Percentiles rank a stretch among this genome's conserved stretches.
phyloP scores from a whole-genome alignment of 78 protist genomes.

The Monosiga brevicollis region DNA sequence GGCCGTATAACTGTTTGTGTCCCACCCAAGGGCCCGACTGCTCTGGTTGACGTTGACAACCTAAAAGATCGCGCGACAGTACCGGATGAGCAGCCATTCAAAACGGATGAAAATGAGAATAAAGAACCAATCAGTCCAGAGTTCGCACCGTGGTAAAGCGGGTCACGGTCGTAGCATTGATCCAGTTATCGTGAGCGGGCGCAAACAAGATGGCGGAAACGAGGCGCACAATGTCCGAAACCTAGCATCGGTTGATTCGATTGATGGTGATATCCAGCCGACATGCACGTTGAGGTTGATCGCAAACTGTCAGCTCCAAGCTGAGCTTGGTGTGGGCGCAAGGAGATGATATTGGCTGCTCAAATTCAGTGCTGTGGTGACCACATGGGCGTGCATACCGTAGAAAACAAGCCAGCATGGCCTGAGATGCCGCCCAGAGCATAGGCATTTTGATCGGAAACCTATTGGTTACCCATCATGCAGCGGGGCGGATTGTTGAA shows the following conservation, averaged over 20 bases:
- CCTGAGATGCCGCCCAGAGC: constrained; percentile 74
- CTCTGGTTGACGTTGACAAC: constrained; percentile 51
- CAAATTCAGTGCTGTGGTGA: too few relatives aligned
- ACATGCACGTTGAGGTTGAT: too few relatives aligned
- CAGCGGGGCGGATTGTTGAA: too few relatives aligned
- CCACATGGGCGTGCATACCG: too few relatives aligned
- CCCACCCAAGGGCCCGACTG: constrained; percentile 54
- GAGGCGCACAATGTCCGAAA: constrained; percentile 39
- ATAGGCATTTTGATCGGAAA: constrained; percentile 70
- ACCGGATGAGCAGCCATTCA: background rate
- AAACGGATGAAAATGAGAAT: constrained; percentile 9
- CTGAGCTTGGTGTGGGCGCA: too few relatives aligned
- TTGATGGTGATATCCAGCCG: too few relatives aligned
- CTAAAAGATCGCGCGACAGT: background rate
- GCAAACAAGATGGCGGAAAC: constrained; percentile 29
- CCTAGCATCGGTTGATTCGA: too few relatives aligned
- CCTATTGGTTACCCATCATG: too few relatives aligned
- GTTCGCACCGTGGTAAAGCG: background rate
- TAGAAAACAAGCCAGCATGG: constrained; percentile 75
- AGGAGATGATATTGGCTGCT: too few relatives aligned
- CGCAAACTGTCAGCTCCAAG: too few relatives aligned
- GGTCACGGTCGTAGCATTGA: constrained; percentile 51
- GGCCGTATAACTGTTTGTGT: constrained; percentile 24
- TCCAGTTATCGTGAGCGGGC: background rate
- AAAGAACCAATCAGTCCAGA: background rate